These are phyloP conservation scores for Nyctanthes arbortristis DNA, from an alignment of 257 asterid species.

Conservation along the genomic window DNA sequence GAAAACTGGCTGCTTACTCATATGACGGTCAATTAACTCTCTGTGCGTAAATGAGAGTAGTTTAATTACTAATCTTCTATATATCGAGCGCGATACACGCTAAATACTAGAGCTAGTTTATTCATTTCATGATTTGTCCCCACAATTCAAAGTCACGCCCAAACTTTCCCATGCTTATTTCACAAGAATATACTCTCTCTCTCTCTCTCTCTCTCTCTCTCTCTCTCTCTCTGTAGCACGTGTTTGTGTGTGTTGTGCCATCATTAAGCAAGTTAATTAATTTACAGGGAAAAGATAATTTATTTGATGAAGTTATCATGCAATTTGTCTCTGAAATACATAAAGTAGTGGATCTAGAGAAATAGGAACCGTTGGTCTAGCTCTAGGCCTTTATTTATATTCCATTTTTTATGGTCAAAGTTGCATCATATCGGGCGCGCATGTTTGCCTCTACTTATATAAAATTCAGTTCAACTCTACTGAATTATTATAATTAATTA, in stretches of 20 bases:
- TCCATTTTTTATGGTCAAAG: slow-evolving; percentile 47
- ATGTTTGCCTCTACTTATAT: not conserved
- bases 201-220: no score
- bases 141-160: slow-evolving; percentile 36
- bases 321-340: slow-evolving; percentile 34
- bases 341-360: slow-evolving; percentile 36
- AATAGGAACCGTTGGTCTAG: slow-evolving; percentile 28
- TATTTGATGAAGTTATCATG: slow-evolving; percentile 28
- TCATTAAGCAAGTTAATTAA: slow-evolving; percentile 14
- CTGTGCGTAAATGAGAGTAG: no score
- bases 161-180: slow-evolving; percentile 24
- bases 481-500: no score
- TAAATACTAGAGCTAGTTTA: no score
- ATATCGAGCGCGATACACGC: no score
- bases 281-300: not conserved
- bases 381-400: slow-evolving; percentile 21
- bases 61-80: no score
- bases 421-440: slow-evolving; percentile 31
- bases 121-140: no score
- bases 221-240: slow-evolving; percentile 17
- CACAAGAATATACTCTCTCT: slow-evolving; percentile 25
- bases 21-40: no score
- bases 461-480: no score
- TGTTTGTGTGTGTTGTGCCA: slow-evolving; percentile 28
- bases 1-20: no score